Evolutionary conservation across 257 asterid species (phyloP).

Genomic region (Anisodus tanguticus): DNA sequence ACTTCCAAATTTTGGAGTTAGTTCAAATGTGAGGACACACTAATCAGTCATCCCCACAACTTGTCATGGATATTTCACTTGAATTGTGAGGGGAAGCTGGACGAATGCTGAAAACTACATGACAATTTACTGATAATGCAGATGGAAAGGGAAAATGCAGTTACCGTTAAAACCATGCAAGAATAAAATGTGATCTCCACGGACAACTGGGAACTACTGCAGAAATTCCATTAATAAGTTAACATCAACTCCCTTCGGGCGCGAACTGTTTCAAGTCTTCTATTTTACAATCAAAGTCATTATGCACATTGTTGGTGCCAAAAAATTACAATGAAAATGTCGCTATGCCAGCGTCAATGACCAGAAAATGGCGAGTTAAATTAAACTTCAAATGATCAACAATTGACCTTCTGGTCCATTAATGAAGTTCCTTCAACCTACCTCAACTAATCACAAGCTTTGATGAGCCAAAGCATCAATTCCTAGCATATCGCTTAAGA

Average conservation of each 20-base stretch:
- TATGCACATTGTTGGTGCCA: slow-evolving; percentile 16
- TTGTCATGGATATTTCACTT: neutral
- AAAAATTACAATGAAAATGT: neutral
- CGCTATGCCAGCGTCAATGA: neutral
- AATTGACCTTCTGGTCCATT: neutral
- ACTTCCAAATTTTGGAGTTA: too few species aligned
- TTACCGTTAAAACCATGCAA: slow-evolving; percentile 1
- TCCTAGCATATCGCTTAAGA: neutral
- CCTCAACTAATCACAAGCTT: slow-evolving; percentile 11
- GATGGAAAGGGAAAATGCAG: neutral
- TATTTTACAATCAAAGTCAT: slow-evolving; percentile 16
- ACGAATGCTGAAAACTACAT: too few species aligned
- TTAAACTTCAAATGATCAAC: neutral
- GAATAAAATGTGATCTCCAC: neutral
- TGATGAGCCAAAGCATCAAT: slow-evolving; percentile 11
- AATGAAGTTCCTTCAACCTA: slow-evolving; percentile 14
- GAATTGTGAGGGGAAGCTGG: neutral
- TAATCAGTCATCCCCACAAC: neutral
- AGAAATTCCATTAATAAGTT: neutral
- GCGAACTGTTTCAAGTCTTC: neutral
- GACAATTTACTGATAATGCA: neutral
- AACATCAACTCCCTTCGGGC: neutral
- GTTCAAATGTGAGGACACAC: slow-evolving; percentile 2
- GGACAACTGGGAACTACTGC: neutral
- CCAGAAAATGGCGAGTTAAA: slow-evolving; percentile 17